Evolutionary conservation across 768 basidiomycete genomes (phyloP).

Genomic region (Amanita rimosa): DNA sequence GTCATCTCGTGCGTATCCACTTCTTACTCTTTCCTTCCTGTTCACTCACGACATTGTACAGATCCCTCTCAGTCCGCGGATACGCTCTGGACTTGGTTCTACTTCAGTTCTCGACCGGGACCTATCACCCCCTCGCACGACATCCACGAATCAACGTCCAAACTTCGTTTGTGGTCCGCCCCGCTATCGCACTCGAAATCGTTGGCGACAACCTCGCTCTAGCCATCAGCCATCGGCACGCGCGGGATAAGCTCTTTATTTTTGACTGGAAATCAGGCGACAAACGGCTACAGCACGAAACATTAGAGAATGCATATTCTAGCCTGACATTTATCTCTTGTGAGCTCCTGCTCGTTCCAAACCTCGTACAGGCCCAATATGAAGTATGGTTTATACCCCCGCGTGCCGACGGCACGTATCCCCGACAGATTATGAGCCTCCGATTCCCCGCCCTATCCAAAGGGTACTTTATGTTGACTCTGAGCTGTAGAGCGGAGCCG

Average conservation of each 20-base stretch:
- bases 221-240: slow-evolving; percentile 14
- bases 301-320: slow-evolving; percentile 16
- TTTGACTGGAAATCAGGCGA: slow-evolving; percentile 32
- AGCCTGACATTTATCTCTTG: slow-evolving; percentile 23
- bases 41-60: background rate
- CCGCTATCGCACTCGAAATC: slow-evolving; percentile 30
- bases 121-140: slow-evolving; percentile 20
- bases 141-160: slow-evolving; percentile 19
- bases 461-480: background rate
- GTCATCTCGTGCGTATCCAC: slow-evolving; percentile 24
- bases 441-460: background rate
- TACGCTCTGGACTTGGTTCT: slow-evolving; percentile 9
- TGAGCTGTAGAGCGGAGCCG: slow-evolving; percentile 26
- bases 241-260: slow-evolving; percentile 23
- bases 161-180: slow-evolving; percentile 14
- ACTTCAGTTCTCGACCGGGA: slow-evolving; percentile 13
- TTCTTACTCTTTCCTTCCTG: background rate
- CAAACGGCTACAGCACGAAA: slow-evolving; percentile 16
- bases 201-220: slow-evolving; percentile 33
- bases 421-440: slow-evolving; percentile 6
- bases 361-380: slow-evolving; percentile 15
- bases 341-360: slow-evolving; percentile 22
- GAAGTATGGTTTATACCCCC: slow-evolving; percentile 25
- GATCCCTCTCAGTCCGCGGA: background rate
- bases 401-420: slow-evolving; percentile 3